Percentiles rank a stretch among this genome's conserved stretches.
Conservation (phyloP, 106 monocot species). For the Apostasia shenzhenica region DNA sequence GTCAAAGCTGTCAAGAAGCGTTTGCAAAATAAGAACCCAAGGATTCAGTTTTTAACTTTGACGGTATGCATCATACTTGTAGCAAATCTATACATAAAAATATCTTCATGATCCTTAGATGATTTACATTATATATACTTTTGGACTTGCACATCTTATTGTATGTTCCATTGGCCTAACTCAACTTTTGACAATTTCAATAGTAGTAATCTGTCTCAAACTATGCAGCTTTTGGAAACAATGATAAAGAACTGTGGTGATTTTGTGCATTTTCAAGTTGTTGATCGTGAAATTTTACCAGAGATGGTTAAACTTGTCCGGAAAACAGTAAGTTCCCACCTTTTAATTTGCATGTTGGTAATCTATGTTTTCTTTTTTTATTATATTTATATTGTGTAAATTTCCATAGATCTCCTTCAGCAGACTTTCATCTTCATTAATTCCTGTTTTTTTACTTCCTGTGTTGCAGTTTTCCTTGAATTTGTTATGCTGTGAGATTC, state of each 20-base stretch:
- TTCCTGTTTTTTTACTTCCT: no score
- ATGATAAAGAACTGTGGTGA: constrained; percentile 99
- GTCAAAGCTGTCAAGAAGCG: constrained; percentile 81
- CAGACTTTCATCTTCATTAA: no score
- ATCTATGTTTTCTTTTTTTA: no score
- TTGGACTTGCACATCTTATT: neutral
- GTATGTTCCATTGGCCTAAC: neutral
- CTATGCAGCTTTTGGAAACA: constrained; percentile 74
- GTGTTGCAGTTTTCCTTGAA: no score
- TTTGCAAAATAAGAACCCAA: constrained; percentile 58
- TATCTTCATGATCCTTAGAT: neutral
- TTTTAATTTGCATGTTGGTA: no score
- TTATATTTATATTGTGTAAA: no score
- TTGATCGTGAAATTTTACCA: constrained; percentile 76
- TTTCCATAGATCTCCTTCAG: no score
- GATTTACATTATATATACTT: neutral
- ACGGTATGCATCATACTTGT: constrained; percentile 42
- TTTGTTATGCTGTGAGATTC: no score
- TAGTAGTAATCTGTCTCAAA: constrained; percentile 4
- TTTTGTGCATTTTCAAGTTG: constrained; percentile 86
- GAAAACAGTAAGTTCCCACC: constrained; percentile 51
- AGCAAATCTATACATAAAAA: neutral
- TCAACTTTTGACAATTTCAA: neutral
- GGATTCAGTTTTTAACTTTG: constrained; percentile 73
- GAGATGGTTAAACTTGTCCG: constrained; percentile 91